Percentiles rank a stretch among this genome's conserved stretches.
Conservation (phyloP, 306 rosid genomes). For the Dryas octopetala region DNA sequence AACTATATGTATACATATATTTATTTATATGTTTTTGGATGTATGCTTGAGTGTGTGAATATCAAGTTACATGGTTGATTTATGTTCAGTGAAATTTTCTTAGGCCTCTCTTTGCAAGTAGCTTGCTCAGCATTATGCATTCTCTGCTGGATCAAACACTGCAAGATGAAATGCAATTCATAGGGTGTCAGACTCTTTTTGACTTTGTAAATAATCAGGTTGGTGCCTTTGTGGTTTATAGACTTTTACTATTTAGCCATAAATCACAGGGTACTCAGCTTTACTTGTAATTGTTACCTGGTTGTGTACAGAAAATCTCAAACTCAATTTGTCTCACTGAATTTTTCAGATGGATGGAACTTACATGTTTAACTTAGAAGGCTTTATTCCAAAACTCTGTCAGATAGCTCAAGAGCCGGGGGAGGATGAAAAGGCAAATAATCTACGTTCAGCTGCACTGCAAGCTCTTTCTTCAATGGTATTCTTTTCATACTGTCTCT, state of each 20-base stretch:
- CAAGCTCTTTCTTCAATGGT: constrained; percentile 90
- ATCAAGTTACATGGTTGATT: constrained; percentile 2
- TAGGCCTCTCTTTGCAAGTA: constrained; percentile 90
- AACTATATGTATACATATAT: too few relatives aligned
- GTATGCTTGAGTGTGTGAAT: not conserved
- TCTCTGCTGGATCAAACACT: constrained; percentile 84
- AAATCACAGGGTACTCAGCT: constrained; percentile 4
- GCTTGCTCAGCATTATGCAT: constrained; percentile 83
- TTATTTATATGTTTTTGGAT: not conserved
- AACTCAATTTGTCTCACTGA: constrained; percentile 17
- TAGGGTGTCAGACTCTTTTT: constrained; percentile 85
- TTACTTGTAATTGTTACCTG: not conserved
- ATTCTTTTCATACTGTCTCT: constrained; percentile 33
- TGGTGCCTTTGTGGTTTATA: constrained; percentile 23
- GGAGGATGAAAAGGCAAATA: constrained; percentile 57
- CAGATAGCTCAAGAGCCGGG: constrained; percentile 82
- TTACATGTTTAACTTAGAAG: constrained; percentile 78
- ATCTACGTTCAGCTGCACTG: constrained; percentile 64
- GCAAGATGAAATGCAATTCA: constrained; percentile 80
- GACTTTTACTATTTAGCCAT: constrained; percentile 5
- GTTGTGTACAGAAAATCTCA: constrained; percentile 9
- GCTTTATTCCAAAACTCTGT: constrained; percentile 76
- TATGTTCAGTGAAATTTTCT: constrained; percentile 22
- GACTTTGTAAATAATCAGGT: constrained; percentile 95
- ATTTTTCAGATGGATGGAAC: constrained; percentile 71